Percentiles rank a stretch among this genome's conserved stretches.
phyloP scores from a whole-genome alignment of 306 rosid genomes.

The Benincasa hispida region DNA sequence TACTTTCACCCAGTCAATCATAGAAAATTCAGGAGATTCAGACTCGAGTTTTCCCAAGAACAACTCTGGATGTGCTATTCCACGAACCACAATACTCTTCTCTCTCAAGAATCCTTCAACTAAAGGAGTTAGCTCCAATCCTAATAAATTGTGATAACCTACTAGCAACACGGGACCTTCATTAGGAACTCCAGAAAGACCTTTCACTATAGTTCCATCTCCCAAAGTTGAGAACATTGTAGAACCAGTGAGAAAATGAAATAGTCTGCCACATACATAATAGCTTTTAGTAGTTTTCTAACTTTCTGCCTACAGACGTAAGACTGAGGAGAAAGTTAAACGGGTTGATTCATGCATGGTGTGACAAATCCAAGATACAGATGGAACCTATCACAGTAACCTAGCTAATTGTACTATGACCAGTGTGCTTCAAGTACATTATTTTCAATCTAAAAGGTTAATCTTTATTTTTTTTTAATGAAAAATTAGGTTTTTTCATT shows the following conservation, averaged over 20 bases:
- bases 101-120: conserved; percentile 44
- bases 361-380: background rate
- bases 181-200: conserved; percentile 77
- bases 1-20: conserved; percentile 42
- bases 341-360: background rate
- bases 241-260: conserved; percentile 48
- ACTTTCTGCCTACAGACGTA: background rate
- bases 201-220: conserved; percentile 73
- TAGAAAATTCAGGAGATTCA: conserved; percentile 30
- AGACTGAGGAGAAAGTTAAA: background rate
- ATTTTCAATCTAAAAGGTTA: background rate
- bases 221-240: conserved; percentile 68
- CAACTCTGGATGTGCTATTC: conserved; percentile 66
- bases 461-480: background rate
- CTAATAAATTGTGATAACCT: conserved; percentile 77
- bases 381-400: background rate
- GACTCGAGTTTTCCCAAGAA: conserved; percentile 10
- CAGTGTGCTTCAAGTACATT: background rate
- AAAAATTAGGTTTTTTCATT: background rate
- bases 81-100: conserved; percentile 53
- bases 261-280: conserved; percentile 28
- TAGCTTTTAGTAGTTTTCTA: background rate
- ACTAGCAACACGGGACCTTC: conserved; percentile 84
- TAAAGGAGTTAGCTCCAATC: conserved; percentile 45
- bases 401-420: background rate